Base-by-base conservation (phyloP, 257 asterid species). In the Ligustrum vulgare region DNA sequence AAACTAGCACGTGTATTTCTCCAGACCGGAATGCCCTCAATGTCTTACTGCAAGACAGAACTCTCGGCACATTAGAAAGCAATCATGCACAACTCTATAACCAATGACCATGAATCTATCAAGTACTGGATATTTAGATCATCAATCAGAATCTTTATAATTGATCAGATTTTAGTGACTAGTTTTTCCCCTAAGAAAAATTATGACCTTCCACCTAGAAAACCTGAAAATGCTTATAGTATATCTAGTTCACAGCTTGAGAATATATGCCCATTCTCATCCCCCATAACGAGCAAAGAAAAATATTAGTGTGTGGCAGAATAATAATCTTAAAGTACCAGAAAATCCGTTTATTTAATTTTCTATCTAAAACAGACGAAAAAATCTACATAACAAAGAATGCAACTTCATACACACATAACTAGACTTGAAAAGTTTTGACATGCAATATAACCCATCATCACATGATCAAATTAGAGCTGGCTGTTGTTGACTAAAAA, bases 21-120 rank as follows among this genome's bases (percentile, higher is more conserved):
- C 98, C 98, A 6, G 84, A 80, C 58, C 96, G 87, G 77, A 91
- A 93, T 75, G 93, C 90, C 83, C 80, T 91, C 80, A 93, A 71
- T 25, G 94, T 90, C 83, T 89, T 88, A 84, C 98, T 91, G 92
- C 67, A 80, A 15, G 9, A 82, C 22, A 85, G 15, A 74, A 28
- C 72, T 41, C 65, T 39, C 18, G 41, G 41, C 70, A 37, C 18
- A 54, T 73, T 20, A 79, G 67, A 39, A 51, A 37, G 25, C 69
- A 71, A 36, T 16, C 37, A 63, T 49, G 51, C 23, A 15, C 63
- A 28, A 68, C 47, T 8, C 73, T 22, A n/a, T 69, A 32, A 72
- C 23, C 41, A 69, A 18, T 13, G 10, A 43, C 62, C 23, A 37
- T 9, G 60, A n/a, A 39, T 49, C 6, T 63, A 49, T 22, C 25